Conservation (phyloP, 2,329 filamentous ascomycete species). For the Epichloe aotearoae region DNA sequence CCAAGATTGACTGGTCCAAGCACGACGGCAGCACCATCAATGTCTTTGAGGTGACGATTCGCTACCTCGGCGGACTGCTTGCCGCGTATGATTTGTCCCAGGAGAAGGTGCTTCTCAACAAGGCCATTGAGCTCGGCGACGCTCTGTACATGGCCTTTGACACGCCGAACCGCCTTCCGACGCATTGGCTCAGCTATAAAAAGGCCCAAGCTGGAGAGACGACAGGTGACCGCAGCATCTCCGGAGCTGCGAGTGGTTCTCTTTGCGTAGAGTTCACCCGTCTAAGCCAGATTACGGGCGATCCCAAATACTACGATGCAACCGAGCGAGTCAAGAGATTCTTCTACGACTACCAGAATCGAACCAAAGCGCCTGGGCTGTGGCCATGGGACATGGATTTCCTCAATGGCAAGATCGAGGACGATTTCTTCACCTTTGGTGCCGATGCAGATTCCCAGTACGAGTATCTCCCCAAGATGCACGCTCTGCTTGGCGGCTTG, state of each 20-base stretch:
- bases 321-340: constrained; percentile 60
- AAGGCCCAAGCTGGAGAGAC: constrained; percentile 26
- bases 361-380: constrained; percentile 56
- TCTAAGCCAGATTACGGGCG: constrained; percentile 57
- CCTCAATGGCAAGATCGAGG: constrained; percentile 34
- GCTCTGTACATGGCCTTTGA: constrained; percentile 41
- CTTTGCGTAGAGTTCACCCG: constrained; percentile 64
- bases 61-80: constrained; percentile 38
- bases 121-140: constrained; percentile 39
- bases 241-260: constrained; percentile 42
- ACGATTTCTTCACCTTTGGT: constrained; percentile 29
- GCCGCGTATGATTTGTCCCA: constrained; percentile 38
- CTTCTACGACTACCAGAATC: constrained; percentile 50
- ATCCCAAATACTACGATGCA: constrained; percentile 64
- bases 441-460: constrained; percentile 37
- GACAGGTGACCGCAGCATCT: constrained; percentile 22
- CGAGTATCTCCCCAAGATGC: constrained; percentile 48
- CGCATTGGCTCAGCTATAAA: constrained; percentile 31
- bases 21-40: constrained; percentile 33
- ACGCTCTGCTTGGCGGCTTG: constrained; percentile 50
- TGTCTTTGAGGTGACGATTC: constrained; percentile 50
- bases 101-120: constrained; percentile 32
- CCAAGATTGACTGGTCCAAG: constrained; percentile 41
- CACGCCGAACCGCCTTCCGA: constrained; percentile 39
- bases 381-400: constrained; percentile 56